These are phyloP conservation scores for Metschnikowia vanudenii DNA, from an alignment of 805 yeast genomes.

Conservation along the genomic window DNA sequence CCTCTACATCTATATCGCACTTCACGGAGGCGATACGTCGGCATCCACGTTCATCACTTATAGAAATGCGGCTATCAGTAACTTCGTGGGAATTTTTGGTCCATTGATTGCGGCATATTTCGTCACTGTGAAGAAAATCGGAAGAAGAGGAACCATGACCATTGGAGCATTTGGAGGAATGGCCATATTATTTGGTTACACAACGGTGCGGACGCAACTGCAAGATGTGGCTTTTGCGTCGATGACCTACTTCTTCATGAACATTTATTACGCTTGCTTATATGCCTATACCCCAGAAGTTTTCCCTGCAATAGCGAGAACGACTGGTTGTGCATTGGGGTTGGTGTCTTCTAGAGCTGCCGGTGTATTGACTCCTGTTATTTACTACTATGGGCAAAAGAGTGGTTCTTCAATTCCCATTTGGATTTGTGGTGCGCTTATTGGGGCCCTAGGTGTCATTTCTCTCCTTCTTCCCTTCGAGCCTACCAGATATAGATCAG, in stretches of 20 bases:
- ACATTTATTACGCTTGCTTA: constrained; percentile 29
- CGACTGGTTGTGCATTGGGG: constrained; percentile 37
- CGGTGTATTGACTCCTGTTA: constrained; percentile 32
- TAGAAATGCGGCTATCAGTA: constrained; percentile 11
- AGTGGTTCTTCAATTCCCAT: constrained; percentile 28
- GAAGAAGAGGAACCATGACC: constrained; percentile 57
- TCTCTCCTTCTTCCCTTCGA: neutral
- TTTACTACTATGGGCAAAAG: constrained; percentile 28
- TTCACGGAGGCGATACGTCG: constrained; percentile 11
- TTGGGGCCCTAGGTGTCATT: constrained; percentile 9
- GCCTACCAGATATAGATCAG: neutral
- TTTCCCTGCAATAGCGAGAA: constrained; percentile 35
- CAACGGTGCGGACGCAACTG: constrained; percentile 18
- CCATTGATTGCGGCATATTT: constrained; percentile 10
- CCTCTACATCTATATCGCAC: constrained; percentile 11
- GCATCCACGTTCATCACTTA: constrained; percentile 8
- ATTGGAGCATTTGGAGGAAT: constrained; percentile 23
- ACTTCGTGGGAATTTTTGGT: constrained; percentile 11
- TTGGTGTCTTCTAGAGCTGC: constrained; percentile 30
- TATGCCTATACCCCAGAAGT: constrained; percentile 39
- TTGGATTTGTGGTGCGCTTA: constrained; percentile 33
- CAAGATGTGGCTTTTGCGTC: constrained; percentile 23
- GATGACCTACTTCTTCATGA: constrained; percentile 20
- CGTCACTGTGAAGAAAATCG: constrained; percentile 27
- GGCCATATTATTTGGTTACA: constrained; percentile 25